Evolutionary conservation across 805 yeast genomes (phyloP), one percentile per base, ranked within the genome.

Genomic region (Brettanomyces anomalus): DNA sequence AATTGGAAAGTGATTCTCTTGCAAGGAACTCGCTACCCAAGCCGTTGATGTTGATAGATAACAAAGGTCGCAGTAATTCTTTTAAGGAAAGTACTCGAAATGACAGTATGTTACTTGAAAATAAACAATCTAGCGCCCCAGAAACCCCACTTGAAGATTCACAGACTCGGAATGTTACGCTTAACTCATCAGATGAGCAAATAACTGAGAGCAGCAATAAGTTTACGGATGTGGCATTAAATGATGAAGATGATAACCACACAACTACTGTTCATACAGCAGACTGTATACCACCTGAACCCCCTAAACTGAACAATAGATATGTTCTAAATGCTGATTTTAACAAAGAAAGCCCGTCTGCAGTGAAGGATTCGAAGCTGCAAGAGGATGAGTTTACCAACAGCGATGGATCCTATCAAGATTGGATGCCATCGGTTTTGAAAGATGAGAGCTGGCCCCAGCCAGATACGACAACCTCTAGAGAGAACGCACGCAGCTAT

Each of bases 191-290:
- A n/a, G n/a, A n/a, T n/a, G n/a, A n/a, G n/a, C n/a, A n/a, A n/a
- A n/a, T n/a, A n/a, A n/a, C n/a, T n/a, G 28, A 24, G 10, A 24
- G 10, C 28, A 11, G 10, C 6, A 24, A 24, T 11, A 24, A 11
- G 10, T 24, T 24, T 24, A 7, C 28, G 3, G 28, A 24, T 24
- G 28, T 24, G 2, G 28, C 28, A 24, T 11, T 24, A 24, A 24
- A 35, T 16, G 37, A 35, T 35, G 21, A 18, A n/a, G 21, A 18
- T 18, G 14, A 35, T 35, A 10, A 13, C 16, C 16, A 15, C 24
- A 18, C 51, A 14, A 46, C 44, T 24, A 53, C 51, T 3, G 55
- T 56, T 3, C 44, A 46, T 18, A 56, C 60, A 10, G 56, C 50
- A 17, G 60, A 55, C 30, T 53, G 57, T 35, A 11, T 41, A 11